A percentile compares a stretch with the other conserved stretches of the same genome.
Conservation (phyloP, 192 early-diverging fungal species). For the Gigaspora rosea region DNA sequence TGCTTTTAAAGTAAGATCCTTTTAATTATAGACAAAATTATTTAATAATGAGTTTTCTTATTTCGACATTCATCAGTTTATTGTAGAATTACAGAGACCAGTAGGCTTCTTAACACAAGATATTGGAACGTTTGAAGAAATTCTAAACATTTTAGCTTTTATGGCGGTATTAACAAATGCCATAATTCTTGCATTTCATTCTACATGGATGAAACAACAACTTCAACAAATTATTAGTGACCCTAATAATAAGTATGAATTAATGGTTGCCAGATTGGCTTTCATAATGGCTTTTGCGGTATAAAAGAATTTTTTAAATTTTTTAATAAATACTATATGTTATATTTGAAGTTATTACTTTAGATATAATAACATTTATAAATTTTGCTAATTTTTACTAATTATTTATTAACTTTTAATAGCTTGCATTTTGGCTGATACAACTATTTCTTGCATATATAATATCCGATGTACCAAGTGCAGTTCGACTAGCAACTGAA, state of each 20-base stretch:
- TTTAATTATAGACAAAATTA: too few relatives aligned
- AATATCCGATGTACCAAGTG: slow-evolving; percentile 40
- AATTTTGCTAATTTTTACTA: background rate
- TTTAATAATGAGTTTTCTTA: background rate
- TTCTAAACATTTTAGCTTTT: slow-evolving; percentile 39
- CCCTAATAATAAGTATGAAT: background rate
- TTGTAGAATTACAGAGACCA: slow-evolving; percentile 31
- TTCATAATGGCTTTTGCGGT: slow-evolving; percentile 50
- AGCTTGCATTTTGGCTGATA: slow-evolving; percentile 43
- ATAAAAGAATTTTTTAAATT: background rate
- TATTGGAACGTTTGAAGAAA: slow-evolving; percentile 45
- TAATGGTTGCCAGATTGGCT: slow-evolving; percentile 31
- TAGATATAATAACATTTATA: background rate
- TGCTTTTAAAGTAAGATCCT: slow-evolving; percentile 43
- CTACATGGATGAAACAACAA: slow-evolving; percentile 36
- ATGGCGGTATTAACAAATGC: slow-evolving; percentile 47
- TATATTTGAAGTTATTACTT: too few relatives aligned
- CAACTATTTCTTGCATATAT: slow-evolving; percentile 39
- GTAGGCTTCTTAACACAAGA: slow-evolving; percentile 40
- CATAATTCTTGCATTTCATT: slow-evolving; percentile 46
- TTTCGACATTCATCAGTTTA: background rate
- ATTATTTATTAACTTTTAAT: background rate
- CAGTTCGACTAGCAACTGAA: slow-evolving; percentile 42
- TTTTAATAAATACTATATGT: too few relatives aligned
- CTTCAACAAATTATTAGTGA: slow-evolving; percentile 28